Conservation (phyloP, 768 basidiomycete species). For the Russula abietina region DNA sequence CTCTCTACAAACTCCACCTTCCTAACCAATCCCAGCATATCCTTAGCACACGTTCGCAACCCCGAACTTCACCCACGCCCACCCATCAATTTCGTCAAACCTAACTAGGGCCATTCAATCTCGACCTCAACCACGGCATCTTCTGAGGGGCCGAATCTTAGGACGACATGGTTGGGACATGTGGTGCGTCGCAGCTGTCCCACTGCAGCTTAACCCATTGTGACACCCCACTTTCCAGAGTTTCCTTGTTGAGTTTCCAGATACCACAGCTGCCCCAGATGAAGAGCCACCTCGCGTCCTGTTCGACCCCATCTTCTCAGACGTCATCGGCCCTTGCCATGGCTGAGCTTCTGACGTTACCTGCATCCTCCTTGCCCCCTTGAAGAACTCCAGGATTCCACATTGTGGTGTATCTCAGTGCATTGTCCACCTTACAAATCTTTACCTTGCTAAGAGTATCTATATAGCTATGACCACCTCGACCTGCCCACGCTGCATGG, state of each 20-base stretch:
- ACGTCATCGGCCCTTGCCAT: slow-evolving; percentile 31
- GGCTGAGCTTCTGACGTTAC: slow-evolving; percentile 32
- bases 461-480: slow-evolving; percentile 38
- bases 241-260: too few species aligned
- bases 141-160: too few species aligned
- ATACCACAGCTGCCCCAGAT: too few species aligned
- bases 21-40: too few species aligned
- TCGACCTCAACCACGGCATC: slow-evolving; percentile 7
- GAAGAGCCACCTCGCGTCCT: slow-evolving; percentile 31
- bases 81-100: not conserved
- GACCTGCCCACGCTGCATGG: slow-evolving; percentile 34
- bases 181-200: slow-evolving; percentile 28
- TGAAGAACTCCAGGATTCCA: slow-evolving; percentile 37
- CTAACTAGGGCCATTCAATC: too few species aligned
- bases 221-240: too few species aligned
- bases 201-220: not conserved
- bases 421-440: slow-evolving; percentile 8
- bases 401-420: slow-evolving; percentile 39
- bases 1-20: too few species aligned
- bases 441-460: not conserved
- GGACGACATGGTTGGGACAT: slow-evolving; percentile 38
- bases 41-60: not conserved
- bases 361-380: slow-evolving; percentile 35
- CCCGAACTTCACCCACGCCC: too few species aligned
- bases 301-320: slow-evolving; percentile 41